These are phyloP conservation scores for Coleophoma cylindrospora DNA, from an alignment of 2,329 filamentous ascomycete species.

Conservation along the genomic window DNA sequence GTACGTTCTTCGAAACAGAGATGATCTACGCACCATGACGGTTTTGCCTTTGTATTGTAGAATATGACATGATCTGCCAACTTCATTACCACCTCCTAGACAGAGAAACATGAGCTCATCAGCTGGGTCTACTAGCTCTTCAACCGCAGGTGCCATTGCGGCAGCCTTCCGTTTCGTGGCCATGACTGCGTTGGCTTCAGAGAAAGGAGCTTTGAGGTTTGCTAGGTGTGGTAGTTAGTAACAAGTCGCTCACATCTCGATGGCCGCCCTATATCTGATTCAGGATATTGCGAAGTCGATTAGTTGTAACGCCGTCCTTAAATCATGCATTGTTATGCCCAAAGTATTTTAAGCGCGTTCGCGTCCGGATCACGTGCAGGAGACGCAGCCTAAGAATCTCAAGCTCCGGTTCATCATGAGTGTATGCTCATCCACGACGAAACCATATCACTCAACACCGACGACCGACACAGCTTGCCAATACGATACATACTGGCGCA, in stretches of 20 bases:
- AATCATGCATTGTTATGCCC: no score
- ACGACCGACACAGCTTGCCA: neutral
- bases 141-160: slow-evolving; percentile 63
- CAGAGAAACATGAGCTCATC: slow-evolving; percentile 95
- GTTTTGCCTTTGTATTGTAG: slow-evolving; percentile 99
- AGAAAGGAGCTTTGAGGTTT: no score
- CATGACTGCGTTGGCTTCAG: slow-evolving; percentile 48
- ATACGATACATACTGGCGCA: neutral
- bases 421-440: neutral
- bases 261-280: no score
- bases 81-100: slow-evolving; percentile 92
- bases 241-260: no score
- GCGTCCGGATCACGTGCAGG: no score
- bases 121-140: slow-evolving; percentile 86
- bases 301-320: no score
- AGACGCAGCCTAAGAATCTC: no score
- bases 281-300: no score
- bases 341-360: no score
- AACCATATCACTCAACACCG: neutral
- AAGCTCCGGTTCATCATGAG: no score
- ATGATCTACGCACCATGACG: slow-evolving; percentile 70
- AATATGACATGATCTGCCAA: slow-evolving; percentile 94
- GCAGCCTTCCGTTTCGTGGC: slow-evolving; percentile 88
- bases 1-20: no score
- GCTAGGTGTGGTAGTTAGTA: no score